Percentiles rank a stretch among this genome's conserved stretches.
phyloP scores from a whole-genome alignment of 2,329 filamentous ascomycete species.

The Achaetomium macrosporum region DNA sequence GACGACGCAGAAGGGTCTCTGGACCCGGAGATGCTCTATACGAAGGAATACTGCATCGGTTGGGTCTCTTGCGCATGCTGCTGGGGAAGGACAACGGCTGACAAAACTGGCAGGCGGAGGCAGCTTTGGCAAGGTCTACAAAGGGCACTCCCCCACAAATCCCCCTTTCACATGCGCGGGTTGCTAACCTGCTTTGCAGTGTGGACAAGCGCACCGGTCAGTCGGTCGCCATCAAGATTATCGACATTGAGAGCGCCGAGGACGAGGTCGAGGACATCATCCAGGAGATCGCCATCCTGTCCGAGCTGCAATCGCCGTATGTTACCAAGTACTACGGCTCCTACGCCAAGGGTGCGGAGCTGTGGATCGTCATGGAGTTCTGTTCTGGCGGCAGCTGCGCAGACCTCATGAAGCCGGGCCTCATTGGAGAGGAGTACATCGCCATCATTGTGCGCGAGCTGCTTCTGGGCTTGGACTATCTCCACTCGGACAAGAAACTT shows the following conservation, averaged over 20 bases:
- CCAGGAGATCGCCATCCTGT: slow-evolving; percentile 95
- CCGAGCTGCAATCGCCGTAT: slow-evolving; percentile 90
- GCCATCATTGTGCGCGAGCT: slow-evolving; percentile 90
- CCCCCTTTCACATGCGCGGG: background rate
- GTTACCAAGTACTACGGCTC: slow-evolving; percentile 98
- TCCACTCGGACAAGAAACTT: slow-evolving; percentile 92
- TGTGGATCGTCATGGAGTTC: slow-evolving; percentile 99
- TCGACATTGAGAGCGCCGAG: slow-evolving; percentile 97
- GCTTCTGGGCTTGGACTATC: slow-evolving; percentile 82
- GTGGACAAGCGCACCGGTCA: slow-evolving; percentile 91
- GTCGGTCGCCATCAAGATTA: slow-evolving; percentile 95
- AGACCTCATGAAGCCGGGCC: slow-evolving; percentile 89
- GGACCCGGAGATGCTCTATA: slow-evolving; percentile 88
- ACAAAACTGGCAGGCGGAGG: slow-evolving; percentile 63
- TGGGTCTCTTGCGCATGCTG: slow-evolving; percentile 26
- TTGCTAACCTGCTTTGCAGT: slow-evolving; percentile 38
- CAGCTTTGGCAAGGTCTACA: slow-evolving; percentile 98
- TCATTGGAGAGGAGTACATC: slow-evolving; percentile 92
- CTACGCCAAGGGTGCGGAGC: slow-evolving; percentile 87
- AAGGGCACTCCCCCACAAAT: slow-evolving; percentile 59
- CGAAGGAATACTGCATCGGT: slow-evolving; percentile 88
- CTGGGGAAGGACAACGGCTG: slow-evolving; percentile 14
- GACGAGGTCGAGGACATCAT: slow-evolving; percentile 99
- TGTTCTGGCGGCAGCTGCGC: slow-evolving; percentile 95
- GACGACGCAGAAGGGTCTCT: slow-evolving; percentile 50